A percentile compares a stretch with the other conserved stretches of the same genome.
phyloP scores from a whole-genome alignment of 345 rosid species.

The Erysimum cheiranthoides region DNA sequence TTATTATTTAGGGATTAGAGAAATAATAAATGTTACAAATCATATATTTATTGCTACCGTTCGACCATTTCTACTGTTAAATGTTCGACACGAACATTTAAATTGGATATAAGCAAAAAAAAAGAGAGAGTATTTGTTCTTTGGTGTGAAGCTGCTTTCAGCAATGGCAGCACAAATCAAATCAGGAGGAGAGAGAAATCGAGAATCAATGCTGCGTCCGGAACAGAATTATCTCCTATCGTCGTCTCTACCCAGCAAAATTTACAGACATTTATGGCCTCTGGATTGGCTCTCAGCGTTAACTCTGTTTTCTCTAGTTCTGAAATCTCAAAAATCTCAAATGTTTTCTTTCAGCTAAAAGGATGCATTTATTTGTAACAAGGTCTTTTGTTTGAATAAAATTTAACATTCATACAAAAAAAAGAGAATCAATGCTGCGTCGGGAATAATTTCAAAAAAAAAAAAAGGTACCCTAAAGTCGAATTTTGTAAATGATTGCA shows the following conservation, averaged over 20 bases:
- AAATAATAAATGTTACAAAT: conserved; percentile 11
- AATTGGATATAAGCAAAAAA: conserved; percentile 27
- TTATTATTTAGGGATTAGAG: conserved; percentile 9
- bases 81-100: conserved; percentile 38
- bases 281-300: too few relatives aligned
- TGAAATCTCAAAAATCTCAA: too few relatives aligned
- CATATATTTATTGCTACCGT: conserved; percentile 15
- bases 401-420: too few relatives aligned
- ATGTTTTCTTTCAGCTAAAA: too few relatives aligned
- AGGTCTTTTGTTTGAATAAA: too few relatives aligned
- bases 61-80: conserved; percentile 23
- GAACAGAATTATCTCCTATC: too few relatives aligned
- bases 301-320: too few relatives aligned
- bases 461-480: conserved; percentile 17
- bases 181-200: conserved; percentile 10
- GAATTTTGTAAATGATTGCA: conserved; percentile 43
- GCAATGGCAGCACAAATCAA: conserved; percentile 35
- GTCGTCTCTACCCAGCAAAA: too few relatives aligned
- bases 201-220: conserved; percentile 43
- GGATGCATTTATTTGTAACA: too few relatives aligned
- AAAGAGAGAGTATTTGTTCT: conserved; percentile 43
- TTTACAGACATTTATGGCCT: too few relatives aligned
- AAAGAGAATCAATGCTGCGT: conserved; percentile 46
- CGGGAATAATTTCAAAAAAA: conserved; percentile 34
- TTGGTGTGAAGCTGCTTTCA: conserved; percentile 48